Base-by-base conservation (phyloP, 2,329 filamentous ascomycete species). In the Furcasterigmium sp. region DNA sequence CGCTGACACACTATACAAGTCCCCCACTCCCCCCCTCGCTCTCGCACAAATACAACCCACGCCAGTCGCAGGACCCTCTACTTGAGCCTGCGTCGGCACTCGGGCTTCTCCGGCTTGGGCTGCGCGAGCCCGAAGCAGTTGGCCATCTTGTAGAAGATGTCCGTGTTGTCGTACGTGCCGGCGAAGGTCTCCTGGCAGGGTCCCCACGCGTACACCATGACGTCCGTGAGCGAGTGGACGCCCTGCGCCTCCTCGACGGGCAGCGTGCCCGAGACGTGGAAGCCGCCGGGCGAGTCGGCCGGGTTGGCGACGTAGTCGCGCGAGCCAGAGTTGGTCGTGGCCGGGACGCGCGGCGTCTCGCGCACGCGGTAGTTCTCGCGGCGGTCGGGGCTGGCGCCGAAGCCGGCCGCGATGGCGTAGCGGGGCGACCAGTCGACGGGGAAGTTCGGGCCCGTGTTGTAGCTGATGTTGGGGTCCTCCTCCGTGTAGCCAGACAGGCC, bases 401-500 rank as follows among this genome's bases (percentile, higher is more conserved):
- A 63, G 41, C 88, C 88, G 32, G 81, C 76, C 44, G 85, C 87
- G 40, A 94, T 79, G 45, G 85, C 85, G 66, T 91, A 93, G 25
- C 88, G 78, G 13, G 88, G 88, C 59, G 88, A 84, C 87, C 88
- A 93, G 70, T 88, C 89, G 49, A 78, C 72, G 17, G 88, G 88
- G 73, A 93, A 94, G 68, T 86, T 78, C 53, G 79, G 73, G 41
- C 84, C 84, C 18, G 86, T 85, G 53, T 75, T 76, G 70, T 91
- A 91, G 45, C 78, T 77, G 51, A 85, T 73, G 46, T 76, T 75
- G 29, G 69, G 64, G 50, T 68, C 65, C 43, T 72, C 67, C 34
- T 78, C 68, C 5, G 78, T 80, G 73, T 94, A 94, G 62, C 90
- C 84, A 1, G 82, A 87, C 10, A 84, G 69, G 17, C 88, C 88